Evolutionary conservation across 345 rosid species (phyloP), one percentile per base, ranked within the genome.

Genomic region (Populus deltoides): DNA sequence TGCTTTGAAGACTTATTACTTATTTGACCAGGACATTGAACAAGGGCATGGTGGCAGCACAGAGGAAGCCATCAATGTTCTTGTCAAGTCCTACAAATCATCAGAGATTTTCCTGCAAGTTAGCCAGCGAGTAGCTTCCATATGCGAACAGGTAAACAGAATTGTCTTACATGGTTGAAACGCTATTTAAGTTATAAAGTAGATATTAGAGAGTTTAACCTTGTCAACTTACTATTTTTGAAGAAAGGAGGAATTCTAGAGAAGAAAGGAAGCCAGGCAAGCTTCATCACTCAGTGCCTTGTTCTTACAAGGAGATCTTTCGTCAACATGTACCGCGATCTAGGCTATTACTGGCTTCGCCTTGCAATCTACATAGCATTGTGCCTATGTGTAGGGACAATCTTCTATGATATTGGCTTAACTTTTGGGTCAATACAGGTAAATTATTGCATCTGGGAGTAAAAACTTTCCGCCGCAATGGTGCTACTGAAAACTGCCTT

Each of bases 291-390:
- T 7, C 80, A 71, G 35, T 61, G 75, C 16, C 47, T 62, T 29
- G 63, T 77, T 71, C 69, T 77, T 6, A 27, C 75, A 43, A 65
- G 59, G 72, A 70, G 80, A 15, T 77, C 70, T 3, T 77, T 71
- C 35, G 70, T 71, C 59, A 88, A 91, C 85, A 91, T 91, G 92
- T 87, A 83, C 17, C 90, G 94, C 1, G 91, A 89, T 63, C 71
- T 89, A 71, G 92, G 91, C 29, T 90, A 89, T 68, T 90, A 89
- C 47, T 89, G 91, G 94, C 87, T 89, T 75, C 89, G 90, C 59
- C 83, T 89, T 51, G 90, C 80, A 13, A 81, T 88, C 76, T 86
- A 91, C 25, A 63, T 89, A 27, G 89, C 88, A 1, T 67, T 88
- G 55, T 78, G 89, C 53, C 71, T 90, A 12, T 88, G 92, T 22